Base-by-base conservation (phyloP, 2,329 filamentous ascomycete species). In the Colletotrichum spaethianum region DNA sequence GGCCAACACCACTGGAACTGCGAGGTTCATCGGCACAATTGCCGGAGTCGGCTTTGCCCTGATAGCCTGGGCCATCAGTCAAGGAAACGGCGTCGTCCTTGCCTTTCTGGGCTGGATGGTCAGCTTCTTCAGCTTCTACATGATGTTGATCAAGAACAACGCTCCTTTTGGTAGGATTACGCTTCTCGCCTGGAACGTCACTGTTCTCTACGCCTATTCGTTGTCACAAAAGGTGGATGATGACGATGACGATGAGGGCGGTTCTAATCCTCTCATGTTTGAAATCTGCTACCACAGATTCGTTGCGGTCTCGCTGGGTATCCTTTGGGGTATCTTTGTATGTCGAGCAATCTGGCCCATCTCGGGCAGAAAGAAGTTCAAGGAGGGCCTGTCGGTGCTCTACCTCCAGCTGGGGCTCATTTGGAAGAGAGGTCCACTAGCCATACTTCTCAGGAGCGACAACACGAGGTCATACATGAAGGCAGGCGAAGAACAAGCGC, bases 401-500 rank as follows among this genome's bases (percentile, higher is more conserved):
- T 98, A 96, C 89, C 87, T 99, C 8, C 94, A 97, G 70, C 95
- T 99, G 91, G 94, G 95, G 20, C 88, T 99, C 42, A 95, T 98
- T 75, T 99, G 96, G 96, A 97, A 96, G 83, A 91, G 95, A 55
- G 96, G 97, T 11, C 96, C 96, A 0, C 85, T 99, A 31, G 92
- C 93, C 5, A 90, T 92, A 8, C 87, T 98, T 67, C 84, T 91
- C 0, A 87, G 91, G 56, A 90, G 87, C 71, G 85, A 89, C 74
- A 84, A 83, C 72, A 84, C 86, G 4, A 83, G 87, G 44, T 90
- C 91, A 7, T 98, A 97, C 80, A 95, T 98, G 89, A 92, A 92
- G 74, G 89, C 95, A n/a, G 90, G 92, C 44, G 96, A 98, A 82
- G 95, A 98, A 79, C 90, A 93, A 5, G 93, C 95, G 52, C 88